Base-by-base conservation (phyloP, 768 basidiomycete species). In the Boletus rex-veris region DNA sequence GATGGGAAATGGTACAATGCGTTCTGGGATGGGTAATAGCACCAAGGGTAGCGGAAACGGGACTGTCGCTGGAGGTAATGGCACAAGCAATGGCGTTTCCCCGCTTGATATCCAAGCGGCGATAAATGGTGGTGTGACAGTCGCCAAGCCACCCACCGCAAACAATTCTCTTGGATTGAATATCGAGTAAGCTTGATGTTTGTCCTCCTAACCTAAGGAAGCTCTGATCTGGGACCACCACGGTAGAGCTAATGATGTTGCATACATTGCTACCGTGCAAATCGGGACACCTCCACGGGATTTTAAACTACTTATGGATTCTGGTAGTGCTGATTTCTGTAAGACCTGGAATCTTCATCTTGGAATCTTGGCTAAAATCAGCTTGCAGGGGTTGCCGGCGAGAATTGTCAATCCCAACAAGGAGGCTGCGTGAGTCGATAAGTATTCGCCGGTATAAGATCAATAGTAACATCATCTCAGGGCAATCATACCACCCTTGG, bases 401-500 rank as follows among this genome's bases (percentile, higher is more conserved):
- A 84, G 61, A 71, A 71, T 46, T 85, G 84, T 58, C 71, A 71
- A 48, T 76, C 79, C 7, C 58, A 71, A 36, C 67, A 55, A 35
- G 78, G 74, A 14, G 69, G 55, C 42, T 80, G 77, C 58, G 77
- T 79, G 57, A 61, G 77, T 68, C 9, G 41, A 48, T 40, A 8
- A 2, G 12, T n/a, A 15, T 26, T 33, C 14, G 2, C 28, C 2
- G 10, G 15, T 48, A 18, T 48, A 24, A 7, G 58, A 58, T 35
- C 57, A 16, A 21, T 57, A 55, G 8, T 69, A 58, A 62, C 67
- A 60, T 30, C 59, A 50, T 50, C 47, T 33, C 46, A 80, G 80
- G 86, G 86, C 28, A 76, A 81, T 50, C 90, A 90, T 69, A 75
- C 73, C 11, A 82, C 84, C 71, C 79, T 93, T 33, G 87, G 90